Evolutionary conservation across 208 protist genomes (phyloP).

Genomic region (Acanthamoeba comandoni): DNA sequence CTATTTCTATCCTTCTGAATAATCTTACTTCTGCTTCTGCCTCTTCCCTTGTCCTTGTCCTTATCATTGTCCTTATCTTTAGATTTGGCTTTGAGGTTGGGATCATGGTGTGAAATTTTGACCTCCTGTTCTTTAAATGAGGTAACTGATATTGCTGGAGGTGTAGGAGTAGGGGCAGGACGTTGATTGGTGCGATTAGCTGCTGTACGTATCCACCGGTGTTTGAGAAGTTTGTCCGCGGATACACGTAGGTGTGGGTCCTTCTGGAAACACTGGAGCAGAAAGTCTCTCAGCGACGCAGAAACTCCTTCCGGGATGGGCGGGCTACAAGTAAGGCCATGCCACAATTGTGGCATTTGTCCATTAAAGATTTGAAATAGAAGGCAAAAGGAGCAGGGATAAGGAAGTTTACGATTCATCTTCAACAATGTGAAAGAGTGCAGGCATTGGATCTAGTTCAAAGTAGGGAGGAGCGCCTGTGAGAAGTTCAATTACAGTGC

Average conservation of each 20-base stretch:
- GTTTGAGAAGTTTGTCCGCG: constrained; percentile 87
- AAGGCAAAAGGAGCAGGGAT: neutral
- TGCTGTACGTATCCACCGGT: constrained; percentile 81
- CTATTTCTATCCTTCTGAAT: constrained; percentile 40
- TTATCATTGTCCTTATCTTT: constrained; percentile 30
- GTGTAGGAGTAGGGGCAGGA: neutral
- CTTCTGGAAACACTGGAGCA: constrained; percentile 90
- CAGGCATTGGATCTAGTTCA: constrained; percentile 90
- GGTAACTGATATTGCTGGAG: neutral
- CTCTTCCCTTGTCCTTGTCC: constrained; percentile 6
- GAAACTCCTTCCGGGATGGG: constrained; percentile 89
- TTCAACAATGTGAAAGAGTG: constrained; percentile 91
- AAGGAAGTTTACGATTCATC: constrained; percentile 80
- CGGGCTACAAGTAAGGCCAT: constrained; percentile 85
- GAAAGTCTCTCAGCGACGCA: constrained; percentile 87
- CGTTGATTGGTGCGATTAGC: constrained; percentile 28
- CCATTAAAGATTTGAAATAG: neutral
- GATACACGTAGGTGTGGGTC: constrained; percentile 85
- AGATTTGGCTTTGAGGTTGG: constrained; percentile 15
- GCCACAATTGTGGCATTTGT: neutral
- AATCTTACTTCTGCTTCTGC: constrained; percentile 28
- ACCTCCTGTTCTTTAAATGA: neutral
- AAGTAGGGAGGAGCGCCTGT: constrained; percentile 93
- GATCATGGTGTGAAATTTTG: neutral
- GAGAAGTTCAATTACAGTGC: constrained; percentile 93